Base-by-base conservation (phyloP, 768 basidiomycete genomes). In the Glaciozyma antarctica region DNA sequence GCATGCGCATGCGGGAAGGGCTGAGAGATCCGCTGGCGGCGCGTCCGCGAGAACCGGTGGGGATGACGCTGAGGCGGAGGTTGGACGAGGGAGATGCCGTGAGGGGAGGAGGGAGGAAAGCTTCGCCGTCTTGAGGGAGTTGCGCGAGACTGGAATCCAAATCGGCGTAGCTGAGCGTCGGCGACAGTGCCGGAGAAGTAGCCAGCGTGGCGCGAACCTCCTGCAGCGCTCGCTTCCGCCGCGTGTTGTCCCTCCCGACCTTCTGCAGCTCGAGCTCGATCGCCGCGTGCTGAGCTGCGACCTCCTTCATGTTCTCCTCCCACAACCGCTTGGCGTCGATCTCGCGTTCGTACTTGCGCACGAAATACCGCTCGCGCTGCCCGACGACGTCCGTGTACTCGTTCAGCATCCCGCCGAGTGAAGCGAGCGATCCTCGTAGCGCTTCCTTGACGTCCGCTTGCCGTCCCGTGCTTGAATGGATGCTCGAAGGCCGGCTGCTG, bases 221-320 rank as follows among this genome's bases (percentile, higher is more conserved):
- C 44, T 66, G 64, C 16, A 74, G 61, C 5, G 73, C 73, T 19
- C 63, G 67, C 66, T 73, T 73, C 26, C 72, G 58, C 51, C 68
- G 55, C 51, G 72, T 65, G 63, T 65, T 68, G 52, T 70, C 64
- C 28, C 61, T 34, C 24, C 58, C 43, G 1, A 76, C 76, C 52
- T 78, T 80, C 66, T 84, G 81, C 62, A 98, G 79, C 76, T 94
- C 90, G 63, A 78, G 78, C 78, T 98, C 93, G 26, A 93, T 81
- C 15, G 80, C 81, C 73, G 90, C 89, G 21, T 91, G 90, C 75
- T 94, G 89, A 62, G 82, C 81, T 1, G 92, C 91, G 12, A 93
- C 90, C 2, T 84, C 83, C 61, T 86, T 84, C 73, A 97, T 76
- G 75, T 88, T 93, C 77, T 90, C 86, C 77, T 94, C 92, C 93